Conservation (phyloP, 2,329 filamentous ascomycete genomes). For the Microsporum canis region DNA sequence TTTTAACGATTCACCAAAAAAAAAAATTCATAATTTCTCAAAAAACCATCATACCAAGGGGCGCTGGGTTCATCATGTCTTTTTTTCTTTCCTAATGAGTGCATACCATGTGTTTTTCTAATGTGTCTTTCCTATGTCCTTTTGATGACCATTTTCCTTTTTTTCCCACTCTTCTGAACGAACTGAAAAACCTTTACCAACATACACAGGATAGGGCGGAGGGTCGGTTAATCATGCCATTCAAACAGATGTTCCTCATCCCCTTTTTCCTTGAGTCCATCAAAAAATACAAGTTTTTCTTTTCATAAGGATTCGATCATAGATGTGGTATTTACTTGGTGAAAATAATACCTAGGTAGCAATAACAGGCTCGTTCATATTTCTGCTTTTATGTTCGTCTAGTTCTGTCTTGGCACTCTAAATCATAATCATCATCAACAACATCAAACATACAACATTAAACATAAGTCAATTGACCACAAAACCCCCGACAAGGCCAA, state of each 20-base stretch:
- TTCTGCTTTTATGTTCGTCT: not conserved
- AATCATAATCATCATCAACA: not conserved
- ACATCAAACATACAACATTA: not conserved
- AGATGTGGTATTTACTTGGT: not conserved
- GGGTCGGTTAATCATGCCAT: not conserved
- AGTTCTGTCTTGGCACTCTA: not conserved
- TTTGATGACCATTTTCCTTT: conserved; percentile 1
- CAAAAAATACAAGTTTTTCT: not conserved
- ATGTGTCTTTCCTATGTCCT: conserved; percentile 4
- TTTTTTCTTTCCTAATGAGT: conserved; percentile 14
- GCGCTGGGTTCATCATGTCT: conserved; percentile 15
- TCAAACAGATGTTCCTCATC: not conserved
- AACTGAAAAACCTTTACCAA: not conserved
- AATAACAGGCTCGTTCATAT: not conserved
- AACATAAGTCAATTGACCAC: not conserved
- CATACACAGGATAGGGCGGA: not conserved
- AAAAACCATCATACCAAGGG: conserved; percentile 1
- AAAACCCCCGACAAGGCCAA: not conserved
- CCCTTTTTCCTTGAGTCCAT: not conserved
- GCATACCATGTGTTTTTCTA: conserved; percentile 3
- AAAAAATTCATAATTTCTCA: conserved; percentile 3
- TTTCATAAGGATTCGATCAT: not conserved
- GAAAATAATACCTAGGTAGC: not conserved
- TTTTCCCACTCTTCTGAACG: not conserved
- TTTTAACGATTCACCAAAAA: not conserved